Evolutionary conservation across 495 filamentous ascomycete species (phyloP).

Genomic region (Letharia columbiana): DNA sequence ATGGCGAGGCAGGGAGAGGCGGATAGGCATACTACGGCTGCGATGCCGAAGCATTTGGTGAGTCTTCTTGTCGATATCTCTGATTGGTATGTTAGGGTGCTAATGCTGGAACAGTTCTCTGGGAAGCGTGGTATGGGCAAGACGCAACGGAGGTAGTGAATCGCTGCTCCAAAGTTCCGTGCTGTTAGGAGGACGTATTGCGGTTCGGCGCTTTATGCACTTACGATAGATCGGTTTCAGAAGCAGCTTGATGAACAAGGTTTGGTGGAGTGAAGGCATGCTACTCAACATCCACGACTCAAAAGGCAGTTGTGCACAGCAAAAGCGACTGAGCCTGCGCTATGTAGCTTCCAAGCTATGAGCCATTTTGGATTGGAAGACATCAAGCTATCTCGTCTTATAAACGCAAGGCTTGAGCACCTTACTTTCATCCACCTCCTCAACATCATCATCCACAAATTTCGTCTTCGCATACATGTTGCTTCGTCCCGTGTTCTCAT

Average conservation of each 20-base stretch:
- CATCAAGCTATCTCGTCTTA: slow-evolving; percentile 60
- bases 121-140: slow-evolving; percentile 54
- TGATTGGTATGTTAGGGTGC: not conserved
- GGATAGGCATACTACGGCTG: slow-evolving; percentile 77
- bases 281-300: not conserved
- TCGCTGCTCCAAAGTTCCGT: not conserved
- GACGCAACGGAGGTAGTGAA: slow-evolving; percentile 44
- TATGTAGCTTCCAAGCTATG: not conserved
- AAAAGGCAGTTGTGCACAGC: not conserved
- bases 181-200: not conserved
- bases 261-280: not conserved
- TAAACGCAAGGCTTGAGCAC: slow-evolving; percentile 96
- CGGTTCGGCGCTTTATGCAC: slow-evolving; percentile 2
- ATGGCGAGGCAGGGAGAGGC: slow-evolving; percentile 95
- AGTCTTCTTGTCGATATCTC: slow-evolving; percentile 21
- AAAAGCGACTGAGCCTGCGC: not conserved
- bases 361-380: not conserved
- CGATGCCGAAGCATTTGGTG: slow-evolving; percentile 88
- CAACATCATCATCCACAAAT: slow-evolving; percentile 51
- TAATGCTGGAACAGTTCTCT: slow-evolving; percentile 38
- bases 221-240: not conserved
- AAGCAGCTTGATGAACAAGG: not conserved
- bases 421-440: slow-evolving; percentile 42
- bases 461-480: slow-evolving; percentile 43
- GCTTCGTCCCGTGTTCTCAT: slow-evolving; percentile 17